These are phyloP conservation scores for Phytophthora kernoviae DNA, from an alignment of 352 stramenopile species.

Conservation along the genomic window DNA sequence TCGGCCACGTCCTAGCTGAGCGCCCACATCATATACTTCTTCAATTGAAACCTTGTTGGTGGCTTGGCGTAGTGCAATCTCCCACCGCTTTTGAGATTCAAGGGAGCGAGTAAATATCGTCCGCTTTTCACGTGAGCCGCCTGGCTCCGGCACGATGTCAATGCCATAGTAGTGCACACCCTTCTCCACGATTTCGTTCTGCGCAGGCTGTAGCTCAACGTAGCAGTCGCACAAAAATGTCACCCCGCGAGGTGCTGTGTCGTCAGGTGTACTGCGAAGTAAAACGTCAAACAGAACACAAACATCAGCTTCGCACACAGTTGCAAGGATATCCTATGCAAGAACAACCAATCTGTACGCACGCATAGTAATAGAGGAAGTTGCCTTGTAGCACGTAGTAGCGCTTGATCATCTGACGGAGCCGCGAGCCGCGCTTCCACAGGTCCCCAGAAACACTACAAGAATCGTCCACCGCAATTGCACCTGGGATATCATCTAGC, in stretches of 20 bases:
- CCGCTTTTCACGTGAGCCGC: constrained; percentile 69
- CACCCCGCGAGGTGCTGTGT: constrained; percentile 72
- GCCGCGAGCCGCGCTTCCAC: constrained; percentile 77
- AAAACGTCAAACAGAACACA: constrained; percentile 1
- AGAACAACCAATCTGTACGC: constrained; percentile 18
- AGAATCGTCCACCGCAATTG: constrained; percentile 36
- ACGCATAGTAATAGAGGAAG: constrained; percentile 90
- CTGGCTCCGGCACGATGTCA: constrained; percentile 81
- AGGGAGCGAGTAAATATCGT: constrained; percentile 84
- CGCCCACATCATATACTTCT: constrained; percentile 89
- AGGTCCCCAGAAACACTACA: constrained; percentile 60
- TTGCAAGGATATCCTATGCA: neutral
- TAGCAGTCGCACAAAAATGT: constrained; percentile 86
- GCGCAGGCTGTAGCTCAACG: constrained; percentile 53
- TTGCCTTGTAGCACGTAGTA: constrained; percentile 88
- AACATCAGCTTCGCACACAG: neutral
- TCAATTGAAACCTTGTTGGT: constrained; percentile 90
- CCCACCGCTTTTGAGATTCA: constrained; percentile 83
- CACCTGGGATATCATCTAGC: constrained; percentile 31
- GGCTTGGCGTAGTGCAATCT: constrained; percentile 67
- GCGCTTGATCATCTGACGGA: constrained; percentile 89
- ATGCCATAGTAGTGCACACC: constrained; percentile 86
- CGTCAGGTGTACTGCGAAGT: constrained; percentile 56
- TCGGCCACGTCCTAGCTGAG: constrained; percentile 85
- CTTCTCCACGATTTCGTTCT: constrained; percentile 77